Conservation (phyloP, 306 rosid species). For the Chamaecrista fasciculata region DNA sequence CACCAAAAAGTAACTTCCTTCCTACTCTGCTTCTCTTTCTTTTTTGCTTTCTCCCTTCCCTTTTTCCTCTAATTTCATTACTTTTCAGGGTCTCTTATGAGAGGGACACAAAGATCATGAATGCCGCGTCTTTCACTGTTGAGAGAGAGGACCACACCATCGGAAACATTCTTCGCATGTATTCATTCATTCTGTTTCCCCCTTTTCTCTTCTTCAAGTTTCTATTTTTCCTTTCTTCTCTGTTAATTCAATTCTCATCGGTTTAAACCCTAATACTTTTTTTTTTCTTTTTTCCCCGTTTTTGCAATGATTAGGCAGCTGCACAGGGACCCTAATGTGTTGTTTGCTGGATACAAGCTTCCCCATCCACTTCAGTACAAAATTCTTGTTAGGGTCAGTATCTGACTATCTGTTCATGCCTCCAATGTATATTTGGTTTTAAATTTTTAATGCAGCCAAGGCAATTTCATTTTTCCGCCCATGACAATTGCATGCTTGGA, state of each 20-base stretch:
- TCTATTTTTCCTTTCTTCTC: not conserved
- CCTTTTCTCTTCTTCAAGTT: not conserved
- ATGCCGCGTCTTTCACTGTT: constrained; percentile 77
- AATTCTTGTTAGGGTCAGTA: constrained; percentile 76
- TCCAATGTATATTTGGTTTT: not conserved
- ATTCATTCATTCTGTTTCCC: not conserved
- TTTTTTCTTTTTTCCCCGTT: not conserved
- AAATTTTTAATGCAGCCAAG: too few species aligned
- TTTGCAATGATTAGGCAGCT: constrained; percentile 56
- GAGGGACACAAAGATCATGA: constrained; percentile 92
- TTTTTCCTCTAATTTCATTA: too few species aligned
- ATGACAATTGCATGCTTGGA: too few species aligned
- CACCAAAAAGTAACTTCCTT: constrained; percentile 58
- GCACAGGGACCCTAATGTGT: constrained; percentile 76
- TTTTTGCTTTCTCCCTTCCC: not conserved
- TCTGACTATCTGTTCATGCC: too few species aligned
- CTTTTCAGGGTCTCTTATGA: constrained; percentile 78
- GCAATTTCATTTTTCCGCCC: too few species aligned
- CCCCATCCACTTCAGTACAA: constrained; percentile 96
- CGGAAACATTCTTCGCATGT: constrained; percentile 92
- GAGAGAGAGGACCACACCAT: constrained; percentile 95
- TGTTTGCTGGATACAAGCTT: constrained; percentile 91
- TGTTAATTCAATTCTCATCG: not conserved
- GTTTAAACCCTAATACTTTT: constrained; percentile 3
- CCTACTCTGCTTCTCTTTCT: not conserved